These are phyloP conservation scores for Neonectria ditissima DNA, from an alignment of 2,329 filamentous ascomycete species.

Conservation along the genomic window DNA sequence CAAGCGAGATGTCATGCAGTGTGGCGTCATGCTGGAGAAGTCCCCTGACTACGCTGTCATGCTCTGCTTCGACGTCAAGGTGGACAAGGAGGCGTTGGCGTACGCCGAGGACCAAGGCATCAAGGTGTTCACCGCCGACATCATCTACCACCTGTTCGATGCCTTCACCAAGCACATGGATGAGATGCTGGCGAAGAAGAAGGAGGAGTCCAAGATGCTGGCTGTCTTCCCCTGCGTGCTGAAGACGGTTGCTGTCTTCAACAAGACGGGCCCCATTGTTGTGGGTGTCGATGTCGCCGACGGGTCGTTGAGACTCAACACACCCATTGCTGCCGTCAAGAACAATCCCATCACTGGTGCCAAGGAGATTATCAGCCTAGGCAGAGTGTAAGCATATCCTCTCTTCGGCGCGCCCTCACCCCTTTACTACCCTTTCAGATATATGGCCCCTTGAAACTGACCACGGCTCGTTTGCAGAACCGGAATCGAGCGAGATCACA, in stretches of 20 bases:
- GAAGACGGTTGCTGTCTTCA: constrained; percentile 91
- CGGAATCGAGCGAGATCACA: constrained; percentile 97
- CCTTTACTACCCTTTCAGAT: background rate
- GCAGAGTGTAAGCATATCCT: constrained; percentile 85
- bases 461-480: constrained; percentile 67
- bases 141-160: constrained; percentile 99
- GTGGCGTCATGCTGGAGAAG: constrained; percentile 97
- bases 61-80: constrained; percentile 99
- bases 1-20: constrained; percentile 97
- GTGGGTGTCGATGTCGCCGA: constrained; percentile 96
- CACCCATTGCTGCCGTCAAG: constrained; percentile 89
- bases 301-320: constrained; percentile 86
- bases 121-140: constrained; percentile 98
- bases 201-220: constrained; percentile 94
- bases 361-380: constrained; percentile 87
- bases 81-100: constrained; percentile 92
- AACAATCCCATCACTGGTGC: constrained; percentile 80
- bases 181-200: constrained; percentile 86
- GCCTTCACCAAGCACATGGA: constrained; percentile 96
- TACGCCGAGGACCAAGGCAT: constrained; percentile 95
- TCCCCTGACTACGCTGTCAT: constrained; percentile 96
- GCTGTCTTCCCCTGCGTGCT: constrained; percentile 98
- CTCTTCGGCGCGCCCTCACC: background rate
- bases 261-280: constrained; percentile 96
- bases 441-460: constrained; percentile 45